Evolutionary conservation across 139 green algal genomes (phyloP).

Genomic region (Closterium sp.): DNA sequence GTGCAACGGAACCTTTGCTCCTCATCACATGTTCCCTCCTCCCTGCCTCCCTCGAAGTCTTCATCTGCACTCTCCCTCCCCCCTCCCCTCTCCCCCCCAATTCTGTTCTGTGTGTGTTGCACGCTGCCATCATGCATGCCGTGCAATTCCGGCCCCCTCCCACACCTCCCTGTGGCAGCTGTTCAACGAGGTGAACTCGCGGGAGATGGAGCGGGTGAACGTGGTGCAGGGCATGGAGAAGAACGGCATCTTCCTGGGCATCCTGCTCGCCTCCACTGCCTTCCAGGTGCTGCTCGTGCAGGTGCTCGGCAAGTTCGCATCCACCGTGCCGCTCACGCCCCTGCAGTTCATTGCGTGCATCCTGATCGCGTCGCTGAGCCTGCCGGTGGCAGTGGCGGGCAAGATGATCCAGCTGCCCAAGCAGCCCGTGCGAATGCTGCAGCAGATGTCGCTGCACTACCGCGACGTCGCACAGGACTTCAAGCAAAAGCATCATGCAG

Average conservation of each 20-base stretch:
- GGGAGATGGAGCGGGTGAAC: conserved; percentile 32
- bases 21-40: no score
- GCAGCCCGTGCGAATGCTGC: not conserved
- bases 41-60: no score
- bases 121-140: no score
- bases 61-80: no score
- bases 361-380: not conserved
- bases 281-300: conserved; percentile 43
- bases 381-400: not conserved
- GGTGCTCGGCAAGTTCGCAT: conserved; percentile 33
- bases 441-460: not conserved
- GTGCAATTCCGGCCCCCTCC: no score
- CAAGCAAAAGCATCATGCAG: not conserved
- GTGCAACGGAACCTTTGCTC: no score
- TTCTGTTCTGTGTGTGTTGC: no score
- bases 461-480: not conserved
- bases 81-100: not conserved
- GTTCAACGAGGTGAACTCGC: conserved; percentile 41
- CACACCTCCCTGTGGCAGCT: not conserved
- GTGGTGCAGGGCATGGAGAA: conserved; percentile 12
- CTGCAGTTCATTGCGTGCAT: conserved; percentile 4
- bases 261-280: conserved; percentile 21
- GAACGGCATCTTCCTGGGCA: conserved; percentile 28
- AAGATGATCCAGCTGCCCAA: not conserved
- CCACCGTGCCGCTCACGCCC: conserved; percentile 20